Evolutionary conservation across 345 rosid species (phyloP).

Genomic region (Boechera divaricarpa): DNA sequence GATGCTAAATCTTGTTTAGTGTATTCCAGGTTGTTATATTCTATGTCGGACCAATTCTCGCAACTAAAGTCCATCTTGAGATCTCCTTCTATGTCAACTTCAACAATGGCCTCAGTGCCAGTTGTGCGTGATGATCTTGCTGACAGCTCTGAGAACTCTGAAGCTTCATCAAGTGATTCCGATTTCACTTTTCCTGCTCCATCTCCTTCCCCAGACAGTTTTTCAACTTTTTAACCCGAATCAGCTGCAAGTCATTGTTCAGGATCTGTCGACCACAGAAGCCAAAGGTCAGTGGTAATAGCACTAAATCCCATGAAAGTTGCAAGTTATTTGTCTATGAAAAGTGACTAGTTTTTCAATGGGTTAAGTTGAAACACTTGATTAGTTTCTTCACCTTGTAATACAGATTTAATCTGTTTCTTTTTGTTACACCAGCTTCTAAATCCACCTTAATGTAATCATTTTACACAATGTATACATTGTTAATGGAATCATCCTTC

Average conservation of each 20-base stretch:
- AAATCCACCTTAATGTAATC: constrained; percentile 10
- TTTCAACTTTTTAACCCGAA: constrained; percentile 43
- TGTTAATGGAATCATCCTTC: constrained; percentile 28
- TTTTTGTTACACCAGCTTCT: background rate
- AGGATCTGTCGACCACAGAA: constrained; percentile 60
- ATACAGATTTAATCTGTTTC: no score
- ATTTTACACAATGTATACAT: constrained; percentile 31
- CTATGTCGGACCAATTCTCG: constrained; percentile 86
- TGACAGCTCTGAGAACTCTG: constrained; percentile 65
- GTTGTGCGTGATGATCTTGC: constrained; percentile 52
- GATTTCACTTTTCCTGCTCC: constrained; percentile 78
- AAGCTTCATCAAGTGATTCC: constrained; percentile 67
- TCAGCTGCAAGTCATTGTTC: constrained; percentile 57
- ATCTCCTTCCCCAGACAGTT: constrained; percentile 39
- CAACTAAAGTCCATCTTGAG: constrained; percentile 71
- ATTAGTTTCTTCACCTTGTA: constrained; percentile 9
- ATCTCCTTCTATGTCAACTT: constrained; percentile 55
- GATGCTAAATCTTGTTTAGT: constrained; percentile 70
- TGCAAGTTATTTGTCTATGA: constrained; percentile 18
- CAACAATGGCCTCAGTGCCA: constrained; percentile 49
- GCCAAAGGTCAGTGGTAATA: constrained; percentile 55
- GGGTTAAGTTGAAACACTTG: constrained; percentile 5
- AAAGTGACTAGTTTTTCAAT: background rate
- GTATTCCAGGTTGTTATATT: constrained; percentile 82
- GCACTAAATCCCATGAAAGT: constrained; percentile 38